A percentile compares a stretch with the other conserved stretches of the same genome.
Evolutionary conservation across 2,329 filamentous ascomycete species (phyloP).

Genomic region (Tolypocladium guangdongense): DNA sequence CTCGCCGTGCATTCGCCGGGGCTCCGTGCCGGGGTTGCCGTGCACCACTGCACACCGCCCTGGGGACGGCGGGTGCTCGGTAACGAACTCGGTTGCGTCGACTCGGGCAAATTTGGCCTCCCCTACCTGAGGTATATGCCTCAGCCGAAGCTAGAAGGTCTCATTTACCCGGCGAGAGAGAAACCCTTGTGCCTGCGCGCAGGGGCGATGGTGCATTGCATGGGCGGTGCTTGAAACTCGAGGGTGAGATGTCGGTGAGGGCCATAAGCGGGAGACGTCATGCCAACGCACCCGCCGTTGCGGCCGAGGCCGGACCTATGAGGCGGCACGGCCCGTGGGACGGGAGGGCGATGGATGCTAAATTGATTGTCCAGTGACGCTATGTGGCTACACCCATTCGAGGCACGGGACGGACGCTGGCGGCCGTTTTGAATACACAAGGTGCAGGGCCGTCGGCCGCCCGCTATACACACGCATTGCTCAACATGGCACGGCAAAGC

Average conservation of each 20-base stretch:
- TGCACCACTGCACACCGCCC: neutral
- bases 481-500: neutral
- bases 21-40: neutral
- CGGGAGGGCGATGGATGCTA: neutral
- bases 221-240: neutral
- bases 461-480: neutral
- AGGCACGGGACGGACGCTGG: too few species aligned
- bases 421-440: neutral
- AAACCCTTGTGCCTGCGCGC: neutral
- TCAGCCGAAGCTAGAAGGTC: neutral
- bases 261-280: neutral
- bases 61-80: too few species aligned
- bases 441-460: too few species aligned
- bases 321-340: neutral
- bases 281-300: neutral
- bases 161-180: neutral
- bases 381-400: neutral
- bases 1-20: neutral
- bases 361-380: neutral
- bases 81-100: neutral
- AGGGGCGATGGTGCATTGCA: neutral
- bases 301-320: neutral
- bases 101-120: neutral
- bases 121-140: neutral
- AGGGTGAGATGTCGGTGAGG: neutral